Conservation (phyloP, 805 yeast genomes). For the Lipomyces yamanashiensis region DNA sequence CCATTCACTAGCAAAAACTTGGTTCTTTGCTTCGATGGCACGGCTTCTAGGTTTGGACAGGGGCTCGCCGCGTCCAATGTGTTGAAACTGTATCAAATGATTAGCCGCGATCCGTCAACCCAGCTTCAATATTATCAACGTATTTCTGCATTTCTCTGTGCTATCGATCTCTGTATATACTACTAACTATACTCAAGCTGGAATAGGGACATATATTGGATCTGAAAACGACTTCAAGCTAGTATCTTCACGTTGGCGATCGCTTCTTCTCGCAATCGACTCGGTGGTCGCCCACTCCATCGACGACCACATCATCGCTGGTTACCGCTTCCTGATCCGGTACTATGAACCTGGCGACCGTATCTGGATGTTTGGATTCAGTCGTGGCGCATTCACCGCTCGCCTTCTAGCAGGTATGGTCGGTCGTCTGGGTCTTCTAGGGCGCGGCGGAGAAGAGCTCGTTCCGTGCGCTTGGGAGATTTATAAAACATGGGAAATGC, state of each 20-base stretch:
- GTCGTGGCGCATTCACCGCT: slow-evolving; percentile 68
- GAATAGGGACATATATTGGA: slow-evolving; percentile 60
- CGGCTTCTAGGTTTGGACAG: slow-evolving; percentile 23
- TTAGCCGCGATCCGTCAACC: slow-evolving; percentile 9
- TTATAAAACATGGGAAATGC: slow-evolving; percentile 51
- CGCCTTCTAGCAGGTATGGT: slow-evolving; percentile 69
- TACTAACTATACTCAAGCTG: slow-evolving; percentile 47
- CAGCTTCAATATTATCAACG: slow-evolving; percentile 31
- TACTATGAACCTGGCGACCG: slow-evolving; percentile 36
- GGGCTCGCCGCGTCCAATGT: slow-evolving; percentile 27
- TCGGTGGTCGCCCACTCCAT: slow-evolving; percentile 59
- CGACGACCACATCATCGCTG: slow-evolving; percentile 58
- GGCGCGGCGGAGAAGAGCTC: slow-evolving; percentile 60
- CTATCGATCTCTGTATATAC: not conserved
- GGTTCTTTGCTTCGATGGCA: slow-evolving; percentile 31
- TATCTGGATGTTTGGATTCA: slow-evolving; percentile 39
- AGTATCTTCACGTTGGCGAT: slow-evolving; percentile 12
- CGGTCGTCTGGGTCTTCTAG: slow-evolving; percentile 63
- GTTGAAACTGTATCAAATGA: slow-evolving; percentile 21
- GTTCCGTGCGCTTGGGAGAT: slow-evolving; percentile 66
- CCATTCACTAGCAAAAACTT: slow-evolving; percentile 13
- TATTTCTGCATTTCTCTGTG: not conserved
- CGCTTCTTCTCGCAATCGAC: slow-evolving; percentile 45
- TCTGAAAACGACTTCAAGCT: slow-evolving; percentile 8
- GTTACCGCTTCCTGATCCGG: slow-evolving; percentile 32